Base-by-base conservation (phyloP, 768 basidiomycete genomes). In the Mycena capillaripes region DNA sequence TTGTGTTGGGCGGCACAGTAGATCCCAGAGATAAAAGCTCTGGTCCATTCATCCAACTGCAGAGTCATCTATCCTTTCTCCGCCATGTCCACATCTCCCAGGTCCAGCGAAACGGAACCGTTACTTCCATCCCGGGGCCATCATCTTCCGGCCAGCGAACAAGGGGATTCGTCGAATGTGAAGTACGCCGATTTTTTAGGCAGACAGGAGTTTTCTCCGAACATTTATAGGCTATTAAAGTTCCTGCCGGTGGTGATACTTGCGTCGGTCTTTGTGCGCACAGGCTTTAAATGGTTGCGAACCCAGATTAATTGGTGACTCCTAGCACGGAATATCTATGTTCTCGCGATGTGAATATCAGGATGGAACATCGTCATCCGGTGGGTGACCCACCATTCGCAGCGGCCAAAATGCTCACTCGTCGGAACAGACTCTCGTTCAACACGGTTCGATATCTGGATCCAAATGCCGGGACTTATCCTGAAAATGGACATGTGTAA, bases 261-360 rank as follows among this genome's bases (percentile, higher is more conserved):
- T 4, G 67, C 59, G 17, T 69, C 67, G 4, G 30, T 61, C 21
- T 69, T 46, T n/a, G 67, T 69, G 27, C 32, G 67, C 30, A 44
- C 12, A 50, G 3, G 36, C 34, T 21, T 21, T 4, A 34, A 56
- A 6, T 27, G 23, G 16, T 38, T 67, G 10, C 23, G 34, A 36
- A 11, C 27, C n/a, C 17, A 10, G 21, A 59, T 42, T 23, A 19
- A n/a, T 29, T 50, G 16, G n/a, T n/a, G n/a, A n/a, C n/a, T n/a
- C n/a, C n/a, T 23, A 69, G 67, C 58, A 32, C 5, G 67, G 67
- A 42, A 61, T 69, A 55, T 59, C 58, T 16, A 64, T 65, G 69
- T 65, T 57, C 36, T 25, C 69, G 3, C 62, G 32, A 25, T 70
- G 19, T 29, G 29, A 38, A 9, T 46, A 70, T 36, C 56, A 64